A percentile compares a stretch with the other conserved stretches of the same genome.
phyloP scores from a whole-genome alignment of 371 early-diverging fungal species.

The Mortierella sp. region DNA sequence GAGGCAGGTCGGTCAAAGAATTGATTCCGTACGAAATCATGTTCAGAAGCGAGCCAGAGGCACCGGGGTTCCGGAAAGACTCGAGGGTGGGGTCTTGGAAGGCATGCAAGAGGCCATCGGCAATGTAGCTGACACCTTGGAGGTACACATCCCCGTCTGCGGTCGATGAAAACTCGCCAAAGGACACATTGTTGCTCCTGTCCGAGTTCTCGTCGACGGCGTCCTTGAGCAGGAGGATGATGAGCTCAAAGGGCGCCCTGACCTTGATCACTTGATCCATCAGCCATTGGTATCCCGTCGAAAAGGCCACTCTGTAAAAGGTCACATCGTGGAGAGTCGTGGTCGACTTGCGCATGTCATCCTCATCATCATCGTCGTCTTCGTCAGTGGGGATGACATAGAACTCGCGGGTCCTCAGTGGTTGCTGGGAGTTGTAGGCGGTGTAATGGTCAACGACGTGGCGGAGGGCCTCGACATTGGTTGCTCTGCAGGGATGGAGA shows the following conservation, averaged over 20 bases:
- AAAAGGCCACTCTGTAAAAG: slow-evolving; percentile 44
- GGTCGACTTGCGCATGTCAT: slow-evolving; percentile 4
- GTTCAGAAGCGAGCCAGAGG: slow-evolving; percentile 53
- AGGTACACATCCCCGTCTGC: slow-evolving; percentile 46
- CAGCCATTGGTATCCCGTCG: slow-evolving; percentile 51
- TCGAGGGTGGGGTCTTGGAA: slow-evolving; percentile 54
- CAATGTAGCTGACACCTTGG: slow-evolving; percentile 51
- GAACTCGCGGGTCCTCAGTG: slow-evolving; percentile 48
- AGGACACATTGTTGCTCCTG: slow-evolving; percentile 38
- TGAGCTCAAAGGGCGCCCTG: slow-evolving; percentile 52
- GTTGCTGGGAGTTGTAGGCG: slow-evolving; percentile 49
- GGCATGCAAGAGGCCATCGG: slow-evolving; percentile 52
- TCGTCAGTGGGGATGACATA: slow-evolving; percentile 39
- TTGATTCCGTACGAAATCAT: slow-evolving; percentile 56
- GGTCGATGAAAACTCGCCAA: slow-evolving; percentile 50
- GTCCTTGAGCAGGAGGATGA: slow-evolving; percentile 54
- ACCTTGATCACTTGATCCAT: slow-evolving; percentile 56
- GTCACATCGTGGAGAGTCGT: slow-evolving; percentile 16
- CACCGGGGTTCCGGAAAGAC: slow-evolving; percentile 55
- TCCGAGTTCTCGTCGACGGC: slow-evolving; percentile 54
- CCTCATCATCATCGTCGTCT: slow-evolving; percentile 7
- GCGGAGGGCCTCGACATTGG: slow-evolving; percentile 56
- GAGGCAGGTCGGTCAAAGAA: slow-evolving; percentile 52
- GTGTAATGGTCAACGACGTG: slow-evolving; percentile 55
- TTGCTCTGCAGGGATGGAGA: slow-evolving; percentile 52